A percentile compares a stretch with the other conserved stretches of the same genome.
Conservation (phyloP, 2,329 filamentous ascomycete species). For the Hirsutella rhossiliensis region DNA sequence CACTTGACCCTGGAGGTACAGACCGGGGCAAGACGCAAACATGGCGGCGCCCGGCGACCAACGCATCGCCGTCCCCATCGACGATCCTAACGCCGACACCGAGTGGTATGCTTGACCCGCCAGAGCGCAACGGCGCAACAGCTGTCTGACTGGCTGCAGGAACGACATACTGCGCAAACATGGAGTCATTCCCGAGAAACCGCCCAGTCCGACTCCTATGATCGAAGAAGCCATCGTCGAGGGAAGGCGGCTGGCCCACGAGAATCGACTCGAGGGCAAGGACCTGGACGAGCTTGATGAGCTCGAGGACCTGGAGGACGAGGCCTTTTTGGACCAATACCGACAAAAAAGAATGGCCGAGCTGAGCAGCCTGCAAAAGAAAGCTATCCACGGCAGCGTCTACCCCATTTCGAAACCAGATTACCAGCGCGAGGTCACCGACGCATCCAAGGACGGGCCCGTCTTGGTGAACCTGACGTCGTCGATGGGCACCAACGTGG, state of each 20-base stretch:
- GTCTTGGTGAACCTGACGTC: constrained; percentile 76
- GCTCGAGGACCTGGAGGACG: constrained; percentile 91
- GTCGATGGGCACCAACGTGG: constrained; percentile 64
- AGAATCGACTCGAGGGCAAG: constrained; percentile 88
- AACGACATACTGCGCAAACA: constrained; percentile 98
- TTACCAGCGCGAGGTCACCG: constrained; percentile 82
- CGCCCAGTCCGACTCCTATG: constrained; percentile 85
- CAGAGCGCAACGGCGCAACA: constrained; percentile 5
- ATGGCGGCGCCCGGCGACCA: constrained; percentile 55
- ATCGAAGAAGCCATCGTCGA: constrained; percentile 90
- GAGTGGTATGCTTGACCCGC: constrained; percentile 58
- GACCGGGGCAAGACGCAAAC: constrained; percentile 3
- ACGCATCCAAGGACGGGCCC: constrained; percentile 60
- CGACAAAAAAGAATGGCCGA: constrained; percentile 80
- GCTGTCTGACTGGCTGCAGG: constrained; percentile 37
- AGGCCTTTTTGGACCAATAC: constrained; percentile 80
- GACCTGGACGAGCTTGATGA: constrained; percentile 88
- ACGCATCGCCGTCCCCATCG: constrained; percentile 69
- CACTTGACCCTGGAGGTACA: neutral
- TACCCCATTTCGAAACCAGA: constrained; percentile 93
- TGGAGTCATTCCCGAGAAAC: constrained; percentile 94
- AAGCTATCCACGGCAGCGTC: constrained; percentile 76
- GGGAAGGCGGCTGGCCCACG: constrained; percentile 71
- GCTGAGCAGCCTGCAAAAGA: constrained; percentile 60
- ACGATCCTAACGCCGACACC: constrained; percentile 92